Evolutionary conservation across 179 eudicot species (phyloP), one percentile per base, ranked within the genome.

Genomic region (Carnegiea gigantea): DNA sequence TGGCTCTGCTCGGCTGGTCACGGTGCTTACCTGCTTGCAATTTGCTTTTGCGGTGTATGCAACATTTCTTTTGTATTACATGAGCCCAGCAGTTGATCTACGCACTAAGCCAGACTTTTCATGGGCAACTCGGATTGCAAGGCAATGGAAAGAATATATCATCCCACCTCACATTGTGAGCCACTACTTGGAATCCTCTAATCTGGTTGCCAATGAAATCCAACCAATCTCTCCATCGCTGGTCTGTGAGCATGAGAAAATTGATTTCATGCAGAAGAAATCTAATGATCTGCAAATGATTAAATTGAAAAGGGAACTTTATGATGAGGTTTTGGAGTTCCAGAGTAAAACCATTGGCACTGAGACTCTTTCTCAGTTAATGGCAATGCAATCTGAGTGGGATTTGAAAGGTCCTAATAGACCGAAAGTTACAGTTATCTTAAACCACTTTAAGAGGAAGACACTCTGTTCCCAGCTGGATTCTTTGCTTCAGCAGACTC

Each of bases 381-480:
- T 95, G 97, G 80, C 84, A 36, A 90, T 94, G 99, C 90, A 90
- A 53, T 95, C 99, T 13, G 90, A 87, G 78, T 95, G 95, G 95
- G 93, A 88, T 80, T 74, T 87, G 43, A 87, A 79, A 30, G 91
- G 90, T 23, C 89, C 89, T 14, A 81, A 83, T 74, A 80, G 15
- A 46, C 94, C 99, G 0, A 90, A 86, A 82, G 85, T 95, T 17
- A 95, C 99, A 1, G 99, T 95, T 44, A 94, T 95, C 10, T 75
- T 95, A 15, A 95, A 95, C 89, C 99, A 95, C 87, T 95, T 94
- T 87, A 95, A 95, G 75, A 85, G 99, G 38, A 94, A 91, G 77
- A 95, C 99, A 23, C 91, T 95, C 0, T 95, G 99, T 49, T 88
- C 98, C 0, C 99, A 95, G 73, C 85, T 95, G 0, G 95, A 95